These are phyloP conservation scores for Ballota nigra DNA, from an alignment of 257 asterid genomes.

Conservation along the genomic window DNA sequence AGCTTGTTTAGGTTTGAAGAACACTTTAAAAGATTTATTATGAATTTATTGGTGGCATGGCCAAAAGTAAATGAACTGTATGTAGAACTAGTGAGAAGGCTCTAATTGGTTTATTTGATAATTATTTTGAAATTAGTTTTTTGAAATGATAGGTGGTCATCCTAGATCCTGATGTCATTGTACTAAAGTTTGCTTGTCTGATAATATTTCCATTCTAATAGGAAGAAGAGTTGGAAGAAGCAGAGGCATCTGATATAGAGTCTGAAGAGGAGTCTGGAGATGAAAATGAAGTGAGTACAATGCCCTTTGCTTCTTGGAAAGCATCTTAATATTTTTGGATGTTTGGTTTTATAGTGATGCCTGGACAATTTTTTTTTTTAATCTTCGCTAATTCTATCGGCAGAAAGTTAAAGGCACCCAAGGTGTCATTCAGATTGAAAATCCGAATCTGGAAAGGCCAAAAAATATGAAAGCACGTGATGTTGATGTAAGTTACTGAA, in stretches of 20 bases:
- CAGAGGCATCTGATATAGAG: conserved; percentile 67
- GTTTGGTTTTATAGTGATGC: neutral
- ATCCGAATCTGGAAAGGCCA: conserved; percentile 78
- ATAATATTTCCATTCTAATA: conserved; percentile 26
- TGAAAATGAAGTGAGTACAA: conserved; percentile 55
- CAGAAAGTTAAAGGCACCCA: conserved; percentile 80
- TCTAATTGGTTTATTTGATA: neutral
- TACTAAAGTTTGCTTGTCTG: neutral
- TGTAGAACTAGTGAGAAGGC: neutral
- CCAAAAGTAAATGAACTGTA: neutral
- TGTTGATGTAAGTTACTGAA: conserved; percentile 55
- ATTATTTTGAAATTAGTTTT: neutral
- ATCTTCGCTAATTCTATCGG: conserved; percentile 21
- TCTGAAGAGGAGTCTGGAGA: conserved; percentile 76
- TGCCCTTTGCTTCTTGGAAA: conserved; percentile 11
- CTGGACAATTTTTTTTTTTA: neutral
- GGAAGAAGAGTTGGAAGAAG: conserved; percentile 69
- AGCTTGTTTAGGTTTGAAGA: neutral
- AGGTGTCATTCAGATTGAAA: conserved; percentile 76
- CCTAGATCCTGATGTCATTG: neutral
- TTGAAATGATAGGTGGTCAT: conserved; percentile 13
- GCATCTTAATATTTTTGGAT: neutral
- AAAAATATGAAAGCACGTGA: conserved; percentile 86
- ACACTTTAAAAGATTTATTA: neutral
- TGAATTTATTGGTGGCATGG: neutral